Percentiles rank a stretch among this genome's conserved stretches.
Conservation (phyloP, 1,284 basidiomycete species). For the Abortiporus biennis region DNA sequence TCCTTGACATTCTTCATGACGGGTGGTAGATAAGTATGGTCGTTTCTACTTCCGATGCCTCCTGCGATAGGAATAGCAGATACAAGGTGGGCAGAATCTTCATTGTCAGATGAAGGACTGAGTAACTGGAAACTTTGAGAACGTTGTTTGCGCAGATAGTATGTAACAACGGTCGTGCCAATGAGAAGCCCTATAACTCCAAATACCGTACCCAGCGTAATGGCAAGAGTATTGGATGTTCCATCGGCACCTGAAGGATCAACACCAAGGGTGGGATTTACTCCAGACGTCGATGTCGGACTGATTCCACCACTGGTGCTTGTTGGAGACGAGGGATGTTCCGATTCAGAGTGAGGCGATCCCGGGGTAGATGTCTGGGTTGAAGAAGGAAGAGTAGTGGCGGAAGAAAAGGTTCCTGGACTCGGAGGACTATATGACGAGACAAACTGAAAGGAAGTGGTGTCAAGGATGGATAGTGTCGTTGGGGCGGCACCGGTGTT, state of each 20-base stretch:
- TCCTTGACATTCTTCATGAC: constrained; percentile 15
- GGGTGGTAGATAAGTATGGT: no score
- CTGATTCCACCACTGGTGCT: background rate
- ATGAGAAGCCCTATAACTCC: constrained; percentile 47
- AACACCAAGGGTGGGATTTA: constrained; percentile 11
- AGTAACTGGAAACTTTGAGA: constrained; percentile 38
- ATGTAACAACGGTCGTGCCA: constrained; percentile 32
- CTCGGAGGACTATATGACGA: constrained; percentile 37
- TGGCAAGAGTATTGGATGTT: constrained; percentile 31
- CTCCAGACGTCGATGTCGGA: constrained; percentile 4
- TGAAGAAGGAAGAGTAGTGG: constrained; percentile 34
- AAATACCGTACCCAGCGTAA: constrained; percentile 52
- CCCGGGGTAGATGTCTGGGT: constrained; percentile 15
- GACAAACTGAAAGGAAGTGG: constrained; percentile 29
- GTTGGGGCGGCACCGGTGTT: constrained; percentile 44
- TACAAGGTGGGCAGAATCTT: constrained; percentile 25
- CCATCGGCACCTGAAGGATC: constrained; percentile 13
- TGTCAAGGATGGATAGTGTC: constrained; percentile 48
- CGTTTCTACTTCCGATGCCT: constrained; percentile 12
- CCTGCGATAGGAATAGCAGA: constrained; percentile 24
- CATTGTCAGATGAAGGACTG: constrained; percentile 24
- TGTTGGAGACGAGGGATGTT: background rate
- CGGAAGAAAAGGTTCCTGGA: constrained; percentile 23
- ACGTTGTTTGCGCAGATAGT: constrained; percentile 33
- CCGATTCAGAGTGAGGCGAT: background rate